Conservation (phyloP, 1,284 basidiomycete species). For the Spongispora temasekensis region DNA sequence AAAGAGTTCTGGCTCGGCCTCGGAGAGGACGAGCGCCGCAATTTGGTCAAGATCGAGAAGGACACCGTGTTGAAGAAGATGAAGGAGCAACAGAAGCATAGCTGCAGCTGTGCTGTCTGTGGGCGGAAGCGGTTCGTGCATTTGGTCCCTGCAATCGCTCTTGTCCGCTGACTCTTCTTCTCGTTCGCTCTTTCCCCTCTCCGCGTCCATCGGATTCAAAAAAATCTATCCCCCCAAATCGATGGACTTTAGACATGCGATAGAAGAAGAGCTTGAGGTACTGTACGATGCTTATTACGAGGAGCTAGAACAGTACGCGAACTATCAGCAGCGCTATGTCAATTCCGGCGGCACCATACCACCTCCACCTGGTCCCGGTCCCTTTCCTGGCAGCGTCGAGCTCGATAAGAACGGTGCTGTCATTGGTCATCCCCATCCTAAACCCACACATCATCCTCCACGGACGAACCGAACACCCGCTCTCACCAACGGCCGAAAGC, state of each 20-base stretch:
- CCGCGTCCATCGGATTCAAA: slow-evolving; percentile 16
- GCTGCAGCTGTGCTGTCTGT: slow-evolving; percentile 95
- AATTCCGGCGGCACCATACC: slow-evolving; percentile 83
- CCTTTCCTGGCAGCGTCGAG: slow-evolving; percentile 97
- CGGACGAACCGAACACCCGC: slow-evolving; percentile 35
- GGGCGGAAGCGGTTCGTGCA: slow-evolving; percentile 87
- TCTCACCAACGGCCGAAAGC: slow-evolving; percentile 52
- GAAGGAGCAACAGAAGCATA: slow-evolving; percentile 98
- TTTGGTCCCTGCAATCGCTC: slow-evolving; percentile 28
- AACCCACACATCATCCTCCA: slow-evolving; percentile 43
- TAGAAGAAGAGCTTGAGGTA: slow-evolving; percentile 98
- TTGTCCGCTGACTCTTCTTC: slow-evolving; percentile 20
- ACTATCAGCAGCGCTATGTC: slow-evolving; percentile 93
- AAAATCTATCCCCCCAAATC: slow-evolving; percentile 25
- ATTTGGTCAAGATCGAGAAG: slow-evolving; percentile 95
- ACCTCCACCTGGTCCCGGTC: slow-evolving; percentile 93
- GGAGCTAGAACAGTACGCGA: slow-evolving; percentile 98
- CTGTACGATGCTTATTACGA: slow-evolving; percentile 99
- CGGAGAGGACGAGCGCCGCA: slow-evolving; percentile 84
- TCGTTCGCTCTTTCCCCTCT: slow-evolving; percentile 19
- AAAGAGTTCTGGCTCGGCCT: slow-evolving; percentile 97
- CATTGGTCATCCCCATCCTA: slow-evolving; percentile 57
- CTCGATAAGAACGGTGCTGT: slow-evolving; percentile 90
- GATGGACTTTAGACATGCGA: slow-evolving; percentile 70
- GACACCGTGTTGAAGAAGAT: slow-evolving; percentile 96